Base-by-base conservation (phyloP, 2,329 filamentous ascomycete genomes). In the Alternaria tenuissima region DNA sequence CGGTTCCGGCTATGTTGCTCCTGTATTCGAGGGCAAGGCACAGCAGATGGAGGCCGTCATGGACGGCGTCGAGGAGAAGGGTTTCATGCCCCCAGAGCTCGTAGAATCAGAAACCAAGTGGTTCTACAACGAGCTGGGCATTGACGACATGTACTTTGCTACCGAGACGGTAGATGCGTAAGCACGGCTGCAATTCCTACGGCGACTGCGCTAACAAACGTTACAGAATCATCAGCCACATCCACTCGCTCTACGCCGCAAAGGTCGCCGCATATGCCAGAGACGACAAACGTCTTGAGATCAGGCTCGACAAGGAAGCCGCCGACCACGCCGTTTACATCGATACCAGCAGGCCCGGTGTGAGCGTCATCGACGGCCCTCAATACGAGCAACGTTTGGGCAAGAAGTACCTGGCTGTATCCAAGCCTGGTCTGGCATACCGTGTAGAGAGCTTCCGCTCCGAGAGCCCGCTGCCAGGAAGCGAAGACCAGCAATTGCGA, bases 111-210 rank as follows among this genome's bases (percentile, higher is more conserved):
- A 99, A 81, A 92, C 94, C 52, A 86, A 88, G 61, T 99, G 95
- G 94, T 99, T 99, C 84, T 99, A 99, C 84, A 92, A 95, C 78
- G 91, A 96, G 79, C 88, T 99, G 24, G 95, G 95, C 70, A 99
- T 99, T 72, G 95, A 99, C 75, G 95, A 97, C 84, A 94, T 96
- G 81, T 98, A 97, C 85, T 98, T 98, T 83, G 89, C 94, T 77
- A 93, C 94, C 67, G 94, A 97, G 83, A 88, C 86, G 5, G 91
- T 91, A 18, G 89, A 92, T 57, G 92, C 92, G 77, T 80, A 71
- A 69, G 77, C 24, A 52, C 16, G 67, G 12, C 24, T 39, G 7
- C 36, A 8, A 51, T 9, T 43, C 30, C 20, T 8, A 34, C 39
- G 26, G 9, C 24, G 2, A n/a, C 30, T 12, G 22, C 6, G 46